Percentiles rank a stretch among this genome's conserved stretches.
Evolutionary conservation across 2,329 filamentous ascomycete species (phyloP).

Genomic region (Pyricularia pennisetigena): DNA sequence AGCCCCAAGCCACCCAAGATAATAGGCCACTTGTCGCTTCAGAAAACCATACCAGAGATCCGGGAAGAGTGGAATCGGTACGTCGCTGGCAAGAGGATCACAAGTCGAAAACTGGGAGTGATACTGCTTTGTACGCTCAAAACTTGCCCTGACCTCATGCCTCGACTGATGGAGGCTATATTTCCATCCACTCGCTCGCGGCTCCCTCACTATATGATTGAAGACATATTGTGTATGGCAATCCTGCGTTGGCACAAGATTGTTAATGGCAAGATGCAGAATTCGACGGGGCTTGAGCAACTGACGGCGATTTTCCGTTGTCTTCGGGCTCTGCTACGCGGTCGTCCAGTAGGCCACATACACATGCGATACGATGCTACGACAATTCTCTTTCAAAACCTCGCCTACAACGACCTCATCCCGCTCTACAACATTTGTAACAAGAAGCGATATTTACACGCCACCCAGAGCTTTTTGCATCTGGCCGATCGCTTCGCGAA

Average conservation of each 20-base stretch:
- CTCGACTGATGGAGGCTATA: slow-evolving; percentile 25
- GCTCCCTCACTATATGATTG: slow-evolving; percentile 23
- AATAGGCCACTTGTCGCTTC: neutral
- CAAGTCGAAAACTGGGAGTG: neutral
- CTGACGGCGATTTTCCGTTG: neutral
- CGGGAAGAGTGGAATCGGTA: neutral
- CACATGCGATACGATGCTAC: neutral
- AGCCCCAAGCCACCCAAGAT: neutral
- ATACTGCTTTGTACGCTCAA: slow-evolving; percentile 14
- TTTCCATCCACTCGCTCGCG: slow-evolving; percentile 17
- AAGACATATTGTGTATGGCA: slow-evolving; percentile 24
- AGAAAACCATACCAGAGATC: neutral
- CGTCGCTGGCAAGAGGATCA: neutral
- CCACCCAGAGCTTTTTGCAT: slow-evolving; percentile 20
- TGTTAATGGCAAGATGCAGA: neutral
- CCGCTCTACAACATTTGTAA: neutral
- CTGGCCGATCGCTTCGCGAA: slow-evolving; percentile 36
- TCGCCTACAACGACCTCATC: neutral
- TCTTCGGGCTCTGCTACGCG: neutral
- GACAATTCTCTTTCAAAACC: neutral
- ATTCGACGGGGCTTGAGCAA: neutral
- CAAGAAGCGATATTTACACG: neutral
- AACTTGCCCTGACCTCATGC: slow-evolving; percentile 19
- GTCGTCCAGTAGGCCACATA: neutral
- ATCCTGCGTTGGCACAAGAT: slow-evolving; percentile 7